Percentiles rank a stretch among this genome's conserved stretches.
Evolutionary conservation across 1,139 yeast genomes (phyloP).

Genomic region (Geotrichum europaeum): DNA sequence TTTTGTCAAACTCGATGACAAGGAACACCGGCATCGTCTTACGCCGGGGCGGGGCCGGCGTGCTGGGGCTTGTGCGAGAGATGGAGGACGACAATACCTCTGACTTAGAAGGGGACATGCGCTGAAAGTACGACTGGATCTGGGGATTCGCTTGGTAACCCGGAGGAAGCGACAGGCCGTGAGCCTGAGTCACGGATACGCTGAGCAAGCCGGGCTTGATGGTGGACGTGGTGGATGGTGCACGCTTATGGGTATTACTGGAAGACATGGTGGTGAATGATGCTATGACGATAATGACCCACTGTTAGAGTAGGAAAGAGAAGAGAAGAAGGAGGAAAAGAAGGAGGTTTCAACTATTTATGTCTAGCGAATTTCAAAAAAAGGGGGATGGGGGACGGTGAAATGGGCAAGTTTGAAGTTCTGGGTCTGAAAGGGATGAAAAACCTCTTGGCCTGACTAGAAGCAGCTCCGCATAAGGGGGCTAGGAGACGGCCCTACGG

Average conservation of each 20-base stretch:
- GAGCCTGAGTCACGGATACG: slow-evolving; percentile 60
- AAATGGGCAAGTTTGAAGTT: background rate
- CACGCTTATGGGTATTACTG: slow-evolving; percentile 7
- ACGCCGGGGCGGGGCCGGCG: slow-evolving; percentile 16
- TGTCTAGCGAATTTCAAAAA: background rate
- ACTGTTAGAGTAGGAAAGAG: background rate
- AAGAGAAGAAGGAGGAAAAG: slow-evolving; percentile 1
- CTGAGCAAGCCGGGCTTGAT: slow-evolving; percentile 63
- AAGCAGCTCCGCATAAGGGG: background rate
- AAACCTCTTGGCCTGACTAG: background rate
- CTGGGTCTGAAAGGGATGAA: background rate
- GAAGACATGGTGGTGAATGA: slow-evolving; percentile 7
- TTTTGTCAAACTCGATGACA: slow-evolving; percentile 45
- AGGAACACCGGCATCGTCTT: slow-evolving; percentile 36
- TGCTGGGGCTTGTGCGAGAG: background rate
- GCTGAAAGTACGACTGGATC: slow-evolving; percentile 10
- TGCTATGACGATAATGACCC: background rate
- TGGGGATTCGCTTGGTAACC: slow-evolving; percentile 27
- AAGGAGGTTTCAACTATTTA: background rate
- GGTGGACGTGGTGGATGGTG: slow-evolving; percentile 29
- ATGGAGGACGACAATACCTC: slow-evolving; percentile 21
- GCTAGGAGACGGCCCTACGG: background rate
- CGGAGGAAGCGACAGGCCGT: slow-evolving; percentile 57
- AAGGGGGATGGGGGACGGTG: slow-evolving; percentile 4
- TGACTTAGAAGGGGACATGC: slow-evolving; percentile 12